A percentile compares a stretch with the other conserved stretches of the same genome.
Evolutionary conservation across 345 rosid genomes (phyloP).

Genomic region (Syzygium grande): DNA sequence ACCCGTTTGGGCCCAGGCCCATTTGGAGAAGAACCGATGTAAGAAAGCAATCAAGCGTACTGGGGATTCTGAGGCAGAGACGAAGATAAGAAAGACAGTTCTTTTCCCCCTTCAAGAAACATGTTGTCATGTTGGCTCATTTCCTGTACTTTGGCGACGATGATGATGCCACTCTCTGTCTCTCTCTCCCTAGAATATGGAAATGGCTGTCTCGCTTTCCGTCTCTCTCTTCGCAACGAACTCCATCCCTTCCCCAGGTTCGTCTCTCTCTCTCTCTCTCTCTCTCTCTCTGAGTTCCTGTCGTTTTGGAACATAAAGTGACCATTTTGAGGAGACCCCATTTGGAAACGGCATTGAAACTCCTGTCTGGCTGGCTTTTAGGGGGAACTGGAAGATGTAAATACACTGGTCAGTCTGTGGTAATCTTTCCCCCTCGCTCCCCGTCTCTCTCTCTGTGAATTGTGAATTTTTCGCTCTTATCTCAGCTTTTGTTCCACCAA

Average conservation of each 20-base stretch:
- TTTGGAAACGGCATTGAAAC: background rate
- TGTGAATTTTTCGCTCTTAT: background rate
- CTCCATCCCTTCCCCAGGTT: background rate
- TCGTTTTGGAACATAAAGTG: background rate
- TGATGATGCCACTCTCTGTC: background rate
- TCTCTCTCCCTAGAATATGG: background rate
- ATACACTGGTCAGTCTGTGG: slow-evolving; percentile 75
- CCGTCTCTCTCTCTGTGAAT: background rate
- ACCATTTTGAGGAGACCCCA: background rate
- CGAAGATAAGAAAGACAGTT: background rate
- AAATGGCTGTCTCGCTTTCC: background rate
- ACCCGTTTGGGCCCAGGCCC: background rate
- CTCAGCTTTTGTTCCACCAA: background rate
- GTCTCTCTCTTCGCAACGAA: background rate
- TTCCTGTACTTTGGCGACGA: background rate
- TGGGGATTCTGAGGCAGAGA: no score
- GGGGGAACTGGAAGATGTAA: slow-evolving; percentile 40
- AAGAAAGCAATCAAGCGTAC: background rate
- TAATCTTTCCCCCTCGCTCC: slow-evolving; percentile 5
- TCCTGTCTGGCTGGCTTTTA: background rate
- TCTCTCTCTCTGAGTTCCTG: background rate
- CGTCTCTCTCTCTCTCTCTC: background rate
- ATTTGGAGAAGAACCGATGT: background rate
- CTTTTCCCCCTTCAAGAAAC: background rate
- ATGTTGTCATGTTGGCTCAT: background rate